Evolutionary conservation across 352 stramenopile species (phyloP).

Genomic region (Phytophthora pistaciae): DNA sequence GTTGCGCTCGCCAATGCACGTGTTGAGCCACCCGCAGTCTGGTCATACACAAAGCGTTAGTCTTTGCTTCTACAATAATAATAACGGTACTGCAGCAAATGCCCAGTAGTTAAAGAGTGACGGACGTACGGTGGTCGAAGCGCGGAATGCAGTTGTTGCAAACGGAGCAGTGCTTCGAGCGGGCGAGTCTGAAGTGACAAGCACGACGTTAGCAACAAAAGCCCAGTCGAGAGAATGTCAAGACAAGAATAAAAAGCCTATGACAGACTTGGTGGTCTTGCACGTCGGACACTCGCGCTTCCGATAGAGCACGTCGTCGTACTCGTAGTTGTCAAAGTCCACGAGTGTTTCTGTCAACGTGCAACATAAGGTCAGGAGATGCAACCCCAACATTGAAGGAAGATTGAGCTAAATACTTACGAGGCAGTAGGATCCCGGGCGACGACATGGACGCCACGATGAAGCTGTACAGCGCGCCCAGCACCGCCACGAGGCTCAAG

Average conservation of each 20-base stretch:
- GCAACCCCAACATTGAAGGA: no score
- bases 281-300: slow-evolving; percentile 55
- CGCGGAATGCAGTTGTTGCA: slow-evolving; percentile 74
- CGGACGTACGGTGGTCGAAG: slow-evolving; percentile 71
- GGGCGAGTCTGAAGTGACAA: slow-evolving; percentile 43
- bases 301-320: slow-evolving; percentile 55
- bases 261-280: slow-evolving; percentile 51
- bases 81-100: no score
- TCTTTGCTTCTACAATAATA: no score
- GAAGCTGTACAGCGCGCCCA: slow-evolving; percentile 61
- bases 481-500: slow-evolving; percentile 47
- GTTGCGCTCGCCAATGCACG: slow-evolving; percentile 74
- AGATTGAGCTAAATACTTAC: slow-evolving; percentile 31
- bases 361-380: no score
- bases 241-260: neutral
- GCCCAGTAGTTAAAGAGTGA: neutral
- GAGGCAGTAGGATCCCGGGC: slow-evolving; percentile 50
- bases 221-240: neutral
- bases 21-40: slow-evolving; percentile 75
- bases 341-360: slow-evolving; percentile 44
- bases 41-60: neutral
- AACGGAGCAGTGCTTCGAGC: slow-evolving; percentile 76
- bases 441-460: slow-evolving; percentile 51
- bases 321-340: slow-evolving; percentile 67
- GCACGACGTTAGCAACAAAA: slow-evolving; percentile 9